Evolutionary conservation across 371 early-diverging fungal genomes (phyloP).

Genomic region (Mortierella sp.): DNA sequence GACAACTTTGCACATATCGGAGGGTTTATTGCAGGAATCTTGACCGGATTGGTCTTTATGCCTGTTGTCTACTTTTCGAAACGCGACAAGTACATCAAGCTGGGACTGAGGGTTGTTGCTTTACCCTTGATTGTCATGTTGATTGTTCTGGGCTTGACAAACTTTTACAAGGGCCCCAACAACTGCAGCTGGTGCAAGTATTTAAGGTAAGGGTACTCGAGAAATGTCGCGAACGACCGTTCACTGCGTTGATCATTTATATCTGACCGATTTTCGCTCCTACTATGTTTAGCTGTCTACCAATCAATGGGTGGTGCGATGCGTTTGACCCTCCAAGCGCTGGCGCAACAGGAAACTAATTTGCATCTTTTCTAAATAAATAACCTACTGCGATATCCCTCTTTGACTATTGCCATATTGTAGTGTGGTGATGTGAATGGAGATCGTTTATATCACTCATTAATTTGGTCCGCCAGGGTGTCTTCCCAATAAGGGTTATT

Average conservation of each 20-base stretch:
- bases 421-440: too few relatives aligned
- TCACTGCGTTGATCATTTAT: background rate
- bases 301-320: constrained; percentile 61
- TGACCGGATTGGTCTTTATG: constrained; percentile 66
- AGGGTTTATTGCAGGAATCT: constrained; percentile 67
- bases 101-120: constrained; percentile 60
- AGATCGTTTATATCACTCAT: too few relatives aligned
- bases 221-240: background rate
- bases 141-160: constrained; percentile 58
- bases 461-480: too few relatives aligned
- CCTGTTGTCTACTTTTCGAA: constrained; percentile 62
- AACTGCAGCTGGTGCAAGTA: constrained; percentile 64
- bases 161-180: constrained; percentile 64
- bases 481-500: too few relatives aligned
- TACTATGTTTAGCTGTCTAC: constrained; percentile 47
- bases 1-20: constrained; percentile 91
- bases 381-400: too few relatives aligned
- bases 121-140: constrained; percentile 58
- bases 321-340: constrained; percentile 32
- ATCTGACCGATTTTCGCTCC: background rate
- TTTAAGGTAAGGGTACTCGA: constrained; percentile 27
- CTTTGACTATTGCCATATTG: too few relatives aligned
- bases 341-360: background rate
- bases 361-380: too few relatives aligned
- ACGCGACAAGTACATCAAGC: constrained; percentile 58